phyloP scores from a whole-genome alignment of 345 rosid species.

The Bruguiera gymnorhiza region DNA sequence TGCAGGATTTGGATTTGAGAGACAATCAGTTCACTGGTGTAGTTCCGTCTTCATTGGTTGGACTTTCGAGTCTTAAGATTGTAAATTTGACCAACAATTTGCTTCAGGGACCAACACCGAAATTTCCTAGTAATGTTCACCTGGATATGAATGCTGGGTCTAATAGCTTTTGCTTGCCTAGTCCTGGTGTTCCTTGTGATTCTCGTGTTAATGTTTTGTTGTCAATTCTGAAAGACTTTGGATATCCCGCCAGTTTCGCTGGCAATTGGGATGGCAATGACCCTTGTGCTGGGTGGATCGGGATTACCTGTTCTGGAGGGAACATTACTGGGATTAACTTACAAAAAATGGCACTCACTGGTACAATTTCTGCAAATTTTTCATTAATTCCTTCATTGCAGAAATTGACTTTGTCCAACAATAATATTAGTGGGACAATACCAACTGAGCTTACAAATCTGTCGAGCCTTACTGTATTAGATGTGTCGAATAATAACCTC shows the following conservation, averaged over 20 bases:
- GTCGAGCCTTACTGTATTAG: constrained; percentile 47
- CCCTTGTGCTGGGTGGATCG: constrained; percentile 66
- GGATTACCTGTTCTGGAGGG: constrained; percentile 51
- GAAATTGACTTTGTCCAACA: constrained; percentile 45
- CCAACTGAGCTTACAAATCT: constrained; percentile 55
- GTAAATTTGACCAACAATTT: constrained; percentile 56
- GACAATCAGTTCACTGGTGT: constrained; percentile 67
- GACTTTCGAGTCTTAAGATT: constrained; percentile 27
- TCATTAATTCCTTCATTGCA: constrained; percentile 45
- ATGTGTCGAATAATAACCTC: constrained; percentile 59
- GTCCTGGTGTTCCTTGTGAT: constrained; percentile 55
- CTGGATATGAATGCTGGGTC: constrained; percentile 30
- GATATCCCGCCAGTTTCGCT: constrained; percentile 56
- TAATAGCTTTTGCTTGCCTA: constrained; percentile 51
- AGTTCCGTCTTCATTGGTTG: constrained; percentile 49
- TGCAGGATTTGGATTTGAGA: constrained; percentile 46
- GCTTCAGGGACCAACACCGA: constrained; percentile 68
- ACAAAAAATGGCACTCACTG: constrained; percentile 44
- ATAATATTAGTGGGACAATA: constrained; percentile 51
- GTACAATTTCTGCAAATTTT: constrained; percentile 59
- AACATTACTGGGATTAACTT: constrained; percentile 47
- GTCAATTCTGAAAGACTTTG: constrained; percentile 43
- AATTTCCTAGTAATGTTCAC: constrained; percentile 22
- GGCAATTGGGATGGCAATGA: constrained; percentile 57
- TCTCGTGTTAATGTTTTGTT: constrained; percentile 40